Evolutionary conservation across 139 green algal species (phyloP).

Genomic region (Closterium sp.): DNA sequence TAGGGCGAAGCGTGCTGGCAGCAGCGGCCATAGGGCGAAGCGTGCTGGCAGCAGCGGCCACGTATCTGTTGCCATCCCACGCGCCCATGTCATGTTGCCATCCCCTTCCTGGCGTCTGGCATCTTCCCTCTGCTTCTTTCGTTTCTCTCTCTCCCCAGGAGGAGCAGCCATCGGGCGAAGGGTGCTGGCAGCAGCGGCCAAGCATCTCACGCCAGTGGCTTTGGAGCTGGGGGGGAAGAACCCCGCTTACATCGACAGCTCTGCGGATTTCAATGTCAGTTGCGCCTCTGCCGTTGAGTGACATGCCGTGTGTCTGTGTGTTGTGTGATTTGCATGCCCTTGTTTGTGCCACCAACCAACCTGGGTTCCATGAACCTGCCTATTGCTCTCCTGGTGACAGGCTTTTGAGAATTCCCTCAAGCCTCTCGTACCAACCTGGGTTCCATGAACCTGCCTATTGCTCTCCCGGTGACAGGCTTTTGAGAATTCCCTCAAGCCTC

Average conservation of each 20-base stretch:
- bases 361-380: background rate
- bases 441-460: no score
- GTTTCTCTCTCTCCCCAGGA: conserved; percentile 13
- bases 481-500: no score
- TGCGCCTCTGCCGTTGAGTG: background rate
- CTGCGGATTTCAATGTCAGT: conserved; percentile 40
- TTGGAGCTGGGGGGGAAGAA: conserved; percentile 58
- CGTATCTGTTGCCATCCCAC: no score
- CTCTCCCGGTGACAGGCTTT: no score
- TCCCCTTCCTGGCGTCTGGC: background rate
- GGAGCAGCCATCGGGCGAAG: conserved; percentile 7
- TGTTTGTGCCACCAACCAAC: no score
- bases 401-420: background rate
- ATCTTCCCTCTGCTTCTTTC: no score
- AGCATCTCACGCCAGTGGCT: conserved; percentile 47
- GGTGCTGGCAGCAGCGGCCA: conserved; percentile 25
- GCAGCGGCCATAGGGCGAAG: conserved; percentile 29
- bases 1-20: conserved; percentile 15
- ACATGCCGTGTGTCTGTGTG: background rate
- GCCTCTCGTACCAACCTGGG: background rate
- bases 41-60: conserved; percentile 25
- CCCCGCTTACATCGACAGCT: conserved; percentile 42
- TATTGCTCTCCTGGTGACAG: background rate
- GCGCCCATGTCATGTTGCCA: no score
- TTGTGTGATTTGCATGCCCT: background rate